phyloP scores from a whole-genome alignment of 495 filamentous ascomycete species.

The Hypomontagnella submonticulosa region DNA sequence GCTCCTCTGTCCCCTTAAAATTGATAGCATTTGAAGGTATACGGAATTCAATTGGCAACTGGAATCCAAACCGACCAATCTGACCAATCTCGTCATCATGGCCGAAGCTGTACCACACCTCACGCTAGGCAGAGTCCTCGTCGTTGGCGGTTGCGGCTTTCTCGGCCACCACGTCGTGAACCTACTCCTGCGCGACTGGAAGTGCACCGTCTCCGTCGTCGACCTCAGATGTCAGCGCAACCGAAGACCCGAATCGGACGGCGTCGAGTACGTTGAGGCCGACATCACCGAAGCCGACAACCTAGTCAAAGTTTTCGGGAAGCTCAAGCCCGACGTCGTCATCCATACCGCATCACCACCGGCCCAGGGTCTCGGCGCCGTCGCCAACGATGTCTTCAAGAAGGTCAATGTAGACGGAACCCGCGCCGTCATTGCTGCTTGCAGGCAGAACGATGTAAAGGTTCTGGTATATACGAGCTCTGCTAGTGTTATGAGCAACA shows the following conservation, averaged over 20 bases:
- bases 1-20: not conserved
- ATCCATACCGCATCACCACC: conserved; percentile 93
- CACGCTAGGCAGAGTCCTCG: conserved; percentile 66
- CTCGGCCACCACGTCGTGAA: conserved; percentile 76
- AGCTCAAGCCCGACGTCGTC: conserved; percentile 83
- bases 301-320: conserved; percentile 72
- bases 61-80: not conserved
- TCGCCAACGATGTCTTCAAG: conserved; percentile 70
- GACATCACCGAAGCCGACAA: conserved; percentile 82
- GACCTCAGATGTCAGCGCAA: conserved; percentile 84
- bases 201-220: conserved; percentile 77
- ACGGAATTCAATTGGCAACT: conserved; percentile 1
- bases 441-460: conserved; percentile 80
- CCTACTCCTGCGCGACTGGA: conserved; percentile 65
- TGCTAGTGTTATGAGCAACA: conserved; percentile 87
- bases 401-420: conserved; percentile 97
- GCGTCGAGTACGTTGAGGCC: conserved; percentile 81
- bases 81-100: conserved; percentile 7
- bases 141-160: conserved; percentile 78
- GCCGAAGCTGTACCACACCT: conserved; percentile 47
- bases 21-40: too few relatives aligned
- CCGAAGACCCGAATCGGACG: conserved; percentile 71
- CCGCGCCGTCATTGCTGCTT: conserved; percentile 77
- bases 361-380: conserved; percentile 56
- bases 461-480: conserved; percentile 96